Base-by-base conservation (phyloP, 2,329 filamentous ascomycete genomes). In the Microdochium trichocladiopsis region DNA sequence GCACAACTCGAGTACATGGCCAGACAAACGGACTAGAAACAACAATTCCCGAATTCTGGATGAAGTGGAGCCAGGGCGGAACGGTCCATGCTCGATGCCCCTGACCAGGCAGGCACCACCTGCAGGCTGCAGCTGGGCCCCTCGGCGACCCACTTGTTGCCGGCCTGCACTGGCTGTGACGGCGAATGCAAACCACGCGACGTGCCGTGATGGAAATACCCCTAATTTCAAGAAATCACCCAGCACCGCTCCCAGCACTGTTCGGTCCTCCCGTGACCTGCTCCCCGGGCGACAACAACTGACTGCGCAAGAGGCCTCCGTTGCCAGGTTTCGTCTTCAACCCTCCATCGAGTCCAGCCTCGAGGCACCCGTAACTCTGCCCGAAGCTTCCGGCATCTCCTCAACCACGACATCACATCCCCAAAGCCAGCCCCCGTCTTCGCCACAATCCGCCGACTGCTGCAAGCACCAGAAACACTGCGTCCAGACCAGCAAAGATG, bases 401-500 rank as follows among this genome's bases (percentile, higher is more conserved):
- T 16, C 33, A 9, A 16, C 14, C 5, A 37, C 14, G 5, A 16
- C 18, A 11, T 9, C 33, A 8, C 6, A 4, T 16, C 33, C 33
- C 4, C 14, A 11, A 16, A n/a, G n/a, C n/a, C n/a, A 33, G 28
- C 28, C 28, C 28, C 14, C 28, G 28, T 33, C 28, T 33, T n/a
- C 8, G 37, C 37, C n/a, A n/a, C n/a, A n/a, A n/a, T n/a, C n/a
- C n/a, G n/a, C n/a, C n/a, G n/a, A n/a, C n/a, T n/a, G n/a, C n/a
- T n/a, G n/a, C n/a, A n/a, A n/a, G n/a, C n/a, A n/a, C n/a, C n/a
- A n/a, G n/a, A n/a, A 43, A 43, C 37, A 22, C 33, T n/a, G 23
- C 47, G 3, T 25, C 14, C 23, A 25, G 23, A 25, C n/a, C 14
- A n/a, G n/a, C n/a, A 10, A 48, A 48, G 24, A 87, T 87, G 84